Percentiles rank a stretch among this genome's conserved stretches.
Conservation (phyloP, 805 yeast species). For the Pichia scutulata region DNA sequence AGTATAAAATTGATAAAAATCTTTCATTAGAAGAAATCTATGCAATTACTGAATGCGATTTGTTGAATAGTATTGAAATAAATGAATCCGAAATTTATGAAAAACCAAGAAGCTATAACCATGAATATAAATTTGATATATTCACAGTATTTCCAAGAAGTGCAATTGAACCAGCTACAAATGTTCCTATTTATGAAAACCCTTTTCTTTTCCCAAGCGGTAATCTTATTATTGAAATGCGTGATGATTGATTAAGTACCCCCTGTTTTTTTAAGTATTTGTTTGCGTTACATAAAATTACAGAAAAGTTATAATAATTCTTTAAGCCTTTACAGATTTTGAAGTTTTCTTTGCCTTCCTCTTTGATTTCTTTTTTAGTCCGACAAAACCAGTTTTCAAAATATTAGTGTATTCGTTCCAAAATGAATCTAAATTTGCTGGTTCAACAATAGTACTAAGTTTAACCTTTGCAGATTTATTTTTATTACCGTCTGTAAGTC, state of each 20-base stretch:
- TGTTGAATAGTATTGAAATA: conserved; percentile 19
- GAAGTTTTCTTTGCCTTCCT: conserved; percentile 41
- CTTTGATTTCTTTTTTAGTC: conserved; percentile 73
- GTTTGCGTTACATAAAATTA: neutral
- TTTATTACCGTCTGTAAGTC: conserved; percentile 54
- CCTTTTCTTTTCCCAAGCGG: conserved; percentile 56
- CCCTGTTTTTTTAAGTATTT: neutral
- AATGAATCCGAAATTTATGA: conserved; percentile 24
- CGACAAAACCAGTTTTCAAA: conserved; percentile 63
- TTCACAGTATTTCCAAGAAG: conserved; percentile 52
- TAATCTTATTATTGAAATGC: conserved; percentile 35
- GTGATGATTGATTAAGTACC: neutral
- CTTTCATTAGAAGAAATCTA: conserved; percentile 55
- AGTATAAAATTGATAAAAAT: conserved; percentile 39
- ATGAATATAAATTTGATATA: conserved; percentile 42
- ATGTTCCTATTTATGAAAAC: conserved; percentile 33
- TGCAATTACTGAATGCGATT: conserved; percentile 55
- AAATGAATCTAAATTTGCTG: conserved; percentile 55
- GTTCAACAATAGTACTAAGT: conserved; percentile 63
- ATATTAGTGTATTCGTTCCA: conserved; percentile 70
- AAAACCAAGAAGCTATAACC: conserved; percentile 31
- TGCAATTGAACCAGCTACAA: conserved; percentile 29
- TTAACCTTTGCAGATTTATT: conserved; percentile 48
- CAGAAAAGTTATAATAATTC: neutral
- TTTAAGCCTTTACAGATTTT: conserved; percentile 7